Conservation (phyloP, 805 yeast genomes). For the Kodamaea laetipori region DNA sequence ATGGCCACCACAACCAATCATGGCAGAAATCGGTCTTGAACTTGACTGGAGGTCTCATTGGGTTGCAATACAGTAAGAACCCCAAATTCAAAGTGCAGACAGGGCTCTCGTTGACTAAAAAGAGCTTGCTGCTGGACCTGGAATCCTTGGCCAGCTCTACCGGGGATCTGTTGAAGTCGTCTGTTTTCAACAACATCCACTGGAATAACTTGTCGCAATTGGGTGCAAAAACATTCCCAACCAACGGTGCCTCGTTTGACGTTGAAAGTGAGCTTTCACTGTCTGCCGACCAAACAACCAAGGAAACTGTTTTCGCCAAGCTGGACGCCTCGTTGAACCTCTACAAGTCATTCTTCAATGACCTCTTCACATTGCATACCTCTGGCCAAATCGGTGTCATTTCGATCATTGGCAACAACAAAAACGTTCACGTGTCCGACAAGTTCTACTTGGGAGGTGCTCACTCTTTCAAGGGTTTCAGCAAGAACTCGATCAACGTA, state of each 20-base stretch:
- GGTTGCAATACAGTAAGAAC: slow-evolving; percentile 41
- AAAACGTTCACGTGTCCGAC: slow-evolving; percentile 64
- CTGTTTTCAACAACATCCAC: slow-evolving; percentile 29
- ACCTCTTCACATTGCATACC: slow-evolving; percentile 51
- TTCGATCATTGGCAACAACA: slow-evolving; percentile 28
- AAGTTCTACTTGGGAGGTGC: slow-evolving; percentile 84
- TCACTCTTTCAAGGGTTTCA: slow-evolving; percentile 69
- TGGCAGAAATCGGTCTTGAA: slow-evolving; percentile 60
- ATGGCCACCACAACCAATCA: slow-evolving; percentile 46
- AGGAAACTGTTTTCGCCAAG: slow-evolving; percentile 36
- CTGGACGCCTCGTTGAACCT: slow-evolving; percentile 30
- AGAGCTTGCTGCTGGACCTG: slow-evolving; percentile 34
- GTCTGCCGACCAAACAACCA: slow-evolving; percentile 25
- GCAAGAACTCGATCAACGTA: slow-evolving; percentile 67
- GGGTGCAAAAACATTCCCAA: slow-evolving; percentile 36
- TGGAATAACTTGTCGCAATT: slow-evolving; percentile 26
- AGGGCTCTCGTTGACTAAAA: slow-evolving; percentile 63
- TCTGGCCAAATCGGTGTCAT: slow-evolving; percentile 59
- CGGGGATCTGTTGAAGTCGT: slow-evolving; percentile 40
- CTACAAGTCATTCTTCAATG: slow-evolving; percentile 46
- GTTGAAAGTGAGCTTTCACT: slow-evolving; percentile 52
- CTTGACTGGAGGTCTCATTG: slow-evolving; percentile 51
- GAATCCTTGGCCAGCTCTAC: slow-evolving; percentile 8
- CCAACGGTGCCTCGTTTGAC: slow-evolving; percentile 60
- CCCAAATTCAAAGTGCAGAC: slow-evolving; percentile 30